Evolutionary conservation across 1,284 basidiomycete species (phyloP), one percentile per base, ranked within the genome.

Genomic region (Mycena citricolor): DNA sequence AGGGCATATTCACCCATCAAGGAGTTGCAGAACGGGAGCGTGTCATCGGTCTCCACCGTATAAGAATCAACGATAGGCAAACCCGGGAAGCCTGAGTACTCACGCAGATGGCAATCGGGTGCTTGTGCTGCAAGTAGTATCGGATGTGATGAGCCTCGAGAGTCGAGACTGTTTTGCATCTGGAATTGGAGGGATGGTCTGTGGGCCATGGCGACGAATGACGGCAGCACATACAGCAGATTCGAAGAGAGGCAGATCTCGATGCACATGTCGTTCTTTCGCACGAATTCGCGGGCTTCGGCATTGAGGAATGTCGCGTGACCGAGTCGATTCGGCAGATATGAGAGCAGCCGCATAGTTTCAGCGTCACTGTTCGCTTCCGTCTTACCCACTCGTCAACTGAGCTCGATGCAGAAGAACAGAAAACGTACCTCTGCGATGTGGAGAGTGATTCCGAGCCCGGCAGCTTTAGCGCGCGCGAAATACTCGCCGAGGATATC

Each of bases 191-290:
- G 2, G 31, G 8, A 37, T 29, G 14, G 23, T 23, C 8, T 8
- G 16, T n/a, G 29, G 13, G 8, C 29, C n/a, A 14, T 8, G 26
- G 21, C n/a, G 16, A 5, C 8, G 39, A 13, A 41, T 32, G 22
- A 17, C 22, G 14, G n/a, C n/a, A 34, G 5, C 13, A 66, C 81
- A 48, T 54, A 85, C 77, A 90, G 56, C 10, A 93, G 60, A 62
- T 93, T 93, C 5, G 90, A 92, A 13, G 76, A 83, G 31, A 93
- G 70, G 59, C 90, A 92, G 39, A 93, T 81, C 62, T 92, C 90
- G 23, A 91, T 76, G 52, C 79, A 81, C 32, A 79, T 82, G 37
- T 78, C 78, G 28, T 74, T 67, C 25, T 69, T 59, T 37, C 79
- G 65, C 10, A 90, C 86, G 26, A 79, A 57, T 12, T 71, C 61